A percentile compares a stretch with the other conserved stretches of the same genome.
Conservation (phyloP, 768 basidiomycete species). For the Amanita inopinata region DNA sequence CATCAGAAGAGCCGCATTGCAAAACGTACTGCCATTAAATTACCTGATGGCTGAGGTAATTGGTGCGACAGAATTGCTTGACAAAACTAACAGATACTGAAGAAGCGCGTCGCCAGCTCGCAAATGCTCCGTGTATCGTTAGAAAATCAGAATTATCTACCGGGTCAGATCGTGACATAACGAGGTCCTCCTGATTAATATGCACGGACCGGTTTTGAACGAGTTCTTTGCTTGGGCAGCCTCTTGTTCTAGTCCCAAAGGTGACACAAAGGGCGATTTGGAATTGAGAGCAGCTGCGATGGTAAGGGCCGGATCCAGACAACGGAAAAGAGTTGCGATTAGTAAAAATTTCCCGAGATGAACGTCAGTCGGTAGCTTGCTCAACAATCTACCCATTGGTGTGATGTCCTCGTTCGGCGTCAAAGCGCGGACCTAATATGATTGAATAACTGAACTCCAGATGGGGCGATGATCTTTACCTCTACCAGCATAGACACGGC, state of each 20-base stretch:
- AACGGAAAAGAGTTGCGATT: conserved; percentile 74
- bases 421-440: conserved; percentile 67
- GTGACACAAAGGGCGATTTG: conserved; percentile 88
- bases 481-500: conserved; percentile 90
- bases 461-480: conserved; percentile 26
- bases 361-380: conserved; percentile 91
- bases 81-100: conserved; percentile 45
- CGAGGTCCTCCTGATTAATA: conserved; percentile 1
- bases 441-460: conserved; percentile 4
- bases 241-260: conserved; percentile 79
- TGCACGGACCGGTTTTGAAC: conserved; percentile 71
- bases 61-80: conserved; percentile 68
- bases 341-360: conserved; percentile 92
- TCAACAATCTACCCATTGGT: conserved; percentile 82
- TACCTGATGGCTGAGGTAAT: conserved; percentile 80
- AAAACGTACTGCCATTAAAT: background rate
- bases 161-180: background rate
- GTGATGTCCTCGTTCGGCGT: conserved; percentile 86
- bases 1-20: background rate
- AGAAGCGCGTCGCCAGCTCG: conserved; percentile 75
- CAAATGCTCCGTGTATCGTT: conserved; percentile 85
- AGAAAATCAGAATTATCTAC: conserved; percentile 92
- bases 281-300: conserved; percentile 89
- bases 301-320: conserved; percentile 93
- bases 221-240: conserved; percentile 75